phyloP scores from a whole-genome alignment of 495 filamentous ascomycete species.

The Lasiosphaeria hispida region DNA sequence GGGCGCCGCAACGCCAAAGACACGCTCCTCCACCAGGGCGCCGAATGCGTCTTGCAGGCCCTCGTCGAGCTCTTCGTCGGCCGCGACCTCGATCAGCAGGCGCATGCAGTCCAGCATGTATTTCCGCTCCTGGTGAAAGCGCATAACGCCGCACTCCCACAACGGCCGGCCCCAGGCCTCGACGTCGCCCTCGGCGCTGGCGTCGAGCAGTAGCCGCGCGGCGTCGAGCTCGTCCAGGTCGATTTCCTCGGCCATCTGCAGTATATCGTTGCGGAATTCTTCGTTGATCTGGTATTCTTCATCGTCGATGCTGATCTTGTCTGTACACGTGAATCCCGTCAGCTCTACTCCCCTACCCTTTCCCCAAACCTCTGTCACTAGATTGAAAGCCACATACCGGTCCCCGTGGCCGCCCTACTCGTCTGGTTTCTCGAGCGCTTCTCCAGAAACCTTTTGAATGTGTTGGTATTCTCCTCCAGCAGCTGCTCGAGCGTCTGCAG shows the following conservation, averaged over 20 bases:
- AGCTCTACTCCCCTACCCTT: slow-evolving; percentile 35
- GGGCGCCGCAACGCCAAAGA: slow-evolving; percentile 35
- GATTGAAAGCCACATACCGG: slow-evolving; percentile 30
- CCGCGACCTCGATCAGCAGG: slow-evolving; percentile 64
- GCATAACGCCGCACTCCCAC: slow-evolving; percentile 70
- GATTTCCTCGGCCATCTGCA: slow-evolving; percentile 79
- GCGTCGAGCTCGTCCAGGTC: slow-evolving; percentile 87
- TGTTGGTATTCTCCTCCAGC: slow-evolving; percentile 65
- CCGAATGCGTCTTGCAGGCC: slow-evolving; percentile 38
- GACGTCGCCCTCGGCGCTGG: slow-evolving; percentile 63
- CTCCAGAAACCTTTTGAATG: slow-evolving; percentile 75
- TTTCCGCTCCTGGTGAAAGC: slow-evolving; percentile 77
- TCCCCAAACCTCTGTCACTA: background rate
- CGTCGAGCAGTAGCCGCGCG: slow-evolving; percentile 66
- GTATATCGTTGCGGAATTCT: slow-evolving; percentile 75
- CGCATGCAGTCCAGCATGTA: slow-evolving; percentile 80
- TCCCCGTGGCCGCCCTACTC: slow-evolving; percentile 54
- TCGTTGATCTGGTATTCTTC: slow-evolving; percentile 78
- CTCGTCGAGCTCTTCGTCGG: slow-evolving; percentile 48
- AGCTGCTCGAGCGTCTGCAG: slow-evolving; percentile 62
- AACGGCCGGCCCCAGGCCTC: slow-evolving; percentile 64
- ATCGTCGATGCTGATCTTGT: slow-evolving; percentile 66
- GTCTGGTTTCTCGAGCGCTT: slow-evolving; percentile 67
- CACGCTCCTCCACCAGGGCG: slow-evolving; percentile 36
- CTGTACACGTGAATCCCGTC: slow-evolving; percentile 37